Evolutionary conservation across 768 basidiomycete genomes (phyloP), one percentile per base, ranked within the genome.

Genomic region (Collybia sp.): DNA sequence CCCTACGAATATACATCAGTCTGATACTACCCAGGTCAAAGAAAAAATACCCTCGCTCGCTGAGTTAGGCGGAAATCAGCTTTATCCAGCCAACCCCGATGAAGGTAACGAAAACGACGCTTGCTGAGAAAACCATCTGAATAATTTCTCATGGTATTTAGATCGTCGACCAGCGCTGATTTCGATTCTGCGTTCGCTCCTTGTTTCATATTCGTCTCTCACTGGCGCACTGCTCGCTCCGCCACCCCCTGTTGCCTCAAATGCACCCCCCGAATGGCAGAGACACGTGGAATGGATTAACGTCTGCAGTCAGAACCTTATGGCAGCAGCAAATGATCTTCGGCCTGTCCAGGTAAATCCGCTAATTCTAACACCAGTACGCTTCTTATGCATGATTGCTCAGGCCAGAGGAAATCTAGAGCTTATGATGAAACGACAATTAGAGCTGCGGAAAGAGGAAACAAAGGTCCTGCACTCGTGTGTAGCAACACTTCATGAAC

Each of bases 321-420:
- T 93, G 80, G 88, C 85, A 12, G 87, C 88, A 13, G 88, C 88
- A 32, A 95, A 95, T 57, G 91, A 93, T 55, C 66, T 94, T 42
- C 79, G 93, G 18, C 92, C 91, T 1, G 86, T 93, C 4, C 92
- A 94, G 76, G 90, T 83, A 51, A 36, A 45, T 39, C 12, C 38
- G 30, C 37, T 33, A 18, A 5, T 20, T n/a, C 30, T 41, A 33
- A 18, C 2, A 32, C 25, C 45, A 40, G 20, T 39, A 39, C 13
- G 13, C 30, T 46, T 19, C 48, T 45, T 33, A 20, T 25, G 18
- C 13, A n/a, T 10, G 35, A 37, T 37, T 10, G 35, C 35, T 37
- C 53, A 91, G 85, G 91, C 92, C 12, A 71, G 92, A 53, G 84
- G 77, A 31, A 88, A 85, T 55, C 72, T 94, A 37, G 90, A 93